Base-by-base conservation (phyloP, 164 flowering plant genomes). In the Berberis vulgaris region DNA sequence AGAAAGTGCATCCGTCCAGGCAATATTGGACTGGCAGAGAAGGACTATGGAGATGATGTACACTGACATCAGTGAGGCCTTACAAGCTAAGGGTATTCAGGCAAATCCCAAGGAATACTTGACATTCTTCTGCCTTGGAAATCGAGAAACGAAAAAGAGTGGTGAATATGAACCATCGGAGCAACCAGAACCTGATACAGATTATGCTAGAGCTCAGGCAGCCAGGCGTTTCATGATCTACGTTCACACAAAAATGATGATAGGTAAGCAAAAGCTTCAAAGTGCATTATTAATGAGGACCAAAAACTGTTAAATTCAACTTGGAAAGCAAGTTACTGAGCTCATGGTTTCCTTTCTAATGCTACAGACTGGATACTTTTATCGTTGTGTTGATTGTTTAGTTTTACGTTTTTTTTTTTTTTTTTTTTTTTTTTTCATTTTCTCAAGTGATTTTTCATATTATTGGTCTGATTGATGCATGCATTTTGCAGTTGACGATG, bases 1-100 rank as follows among this genome's bases (percentile, higher is more conserved):
- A 7, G 54, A 52, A 7, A 52, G 54, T 52, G 54, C 54, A 52
- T 52, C 85, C 0, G 86, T 83, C 59, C 87, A 87, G 74, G 89
- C 87, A 8, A 87, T 87, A 60, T 45, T 87, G 10, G 82, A 85
- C 60, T 87, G 89, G 93, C 89, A 87, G 67, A 73, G 78, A 50
- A 76, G 86, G 68, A 87, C 93, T 39, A 81, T 87, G 79, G 90
- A 87, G 69, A 82, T 87, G 94, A 87, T 87, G 94, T 87, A 87
- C 38, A 6, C 62, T 5, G 89, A 85, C 47, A 75, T 87, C 5
- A 47, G 67, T 44, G 38, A 61, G 11, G 86, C 85, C 5, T 75
- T 87, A 42, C 54, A 57, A 12, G 80, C 62, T 10, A 80, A 77
- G 52, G 80, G 81, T 44, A 45, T 68, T 8, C n/a, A 65, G 4